A percentile compares a stretch with the other conserved stretches of the same genome.
Evolutionary conservation across 108 stramenopile genomes (phyloP).

Genomic region (Skeletonema costatum): DNA sequence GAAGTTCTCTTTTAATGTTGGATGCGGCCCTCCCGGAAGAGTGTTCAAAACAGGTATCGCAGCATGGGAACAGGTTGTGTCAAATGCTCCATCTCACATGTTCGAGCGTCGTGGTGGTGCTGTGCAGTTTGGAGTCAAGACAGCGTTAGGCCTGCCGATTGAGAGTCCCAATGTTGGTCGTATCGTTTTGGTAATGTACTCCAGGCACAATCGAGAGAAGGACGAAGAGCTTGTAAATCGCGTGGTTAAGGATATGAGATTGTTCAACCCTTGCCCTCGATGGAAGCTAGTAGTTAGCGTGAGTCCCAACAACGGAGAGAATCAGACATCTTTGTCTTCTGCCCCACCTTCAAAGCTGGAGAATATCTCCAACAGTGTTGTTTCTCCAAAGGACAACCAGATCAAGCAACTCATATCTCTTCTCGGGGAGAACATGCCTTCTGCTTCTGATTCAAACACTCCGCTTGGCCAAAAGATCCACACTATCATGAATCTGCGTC

Average conservation of each 20-base stretch:
- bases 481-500: slow-evolving; percentile 80
- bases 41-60: slow-evolving; percentile 67
- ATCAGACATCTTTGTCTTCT: neutral
- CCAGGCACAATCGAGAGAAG: slow-evolving; percentile 65
- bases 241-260: slow-evolving; percentile 74
- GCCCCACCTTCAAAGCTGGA: slow-evolving; percentile 5
- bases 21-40: slow-evolving; percentile 85
- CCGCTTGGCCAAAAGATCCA: slow-evolving; percentile 65
- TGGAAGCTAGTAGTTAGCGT: slow-evolving; percentile 84
- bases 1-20: slow-evolving; percentile 86
- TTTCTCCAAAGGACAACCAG: slow-evolving; percentile 6
- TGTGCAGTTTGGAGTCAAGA: slow-evolving; percentile 84
- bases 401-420: slow-evolving; percentile 47
- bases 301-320: neutral
- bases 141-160: slow-evolving; percentile 84
- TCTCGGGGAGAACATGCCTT: slow-evolving; percentile 80
- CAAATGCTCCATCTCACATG: slow-evolving; percentile 66
- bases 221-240: slow-evolving; percentile 70
- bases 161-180: slow-evolving; percentile 85
- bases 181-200: slow-evolving; percentile 82
- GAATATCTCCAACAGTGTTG: neutral
- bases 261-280: slow-evolving; percentile 81
- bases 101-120: slow-evolving; percentile 90
- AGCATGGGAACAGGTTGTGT: slow-evolving; percentile 81
- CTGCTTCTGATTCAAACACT: slow-evolving; percentile 58